phyloP scores from a whole-genome alignment of 805 yeast genomes.

The Brettanomyces naardenensis region DNA sequence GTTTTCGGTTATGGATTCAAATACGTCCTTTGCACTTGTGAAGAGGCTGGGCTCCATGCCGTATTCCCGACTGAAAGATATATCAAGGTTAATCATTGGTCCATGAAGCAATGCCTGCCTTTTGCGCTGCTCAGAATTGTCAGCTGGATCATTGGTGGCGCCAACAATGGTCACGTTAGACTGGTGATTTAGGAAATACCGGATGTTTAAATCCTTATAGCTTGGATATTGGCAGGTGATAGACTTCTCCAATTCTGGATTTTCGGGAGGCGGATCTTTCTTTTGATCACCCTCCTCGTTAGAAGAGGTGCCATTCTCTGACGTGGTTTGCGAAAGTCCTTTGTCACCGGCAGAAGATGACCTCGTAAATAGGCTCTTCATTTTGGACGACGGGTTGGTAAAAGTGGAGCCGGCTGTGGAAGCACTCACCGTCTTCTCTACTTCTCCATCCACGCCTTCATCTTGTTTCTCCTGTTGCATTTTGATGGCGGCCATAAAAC shows the following conservation, averaged over 20 bases:
- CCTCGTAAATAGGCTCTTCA: background rate
- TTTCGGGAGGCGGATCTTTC: conserved; percentile 5
- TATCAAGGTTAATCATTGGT: conserved; percentile 78
- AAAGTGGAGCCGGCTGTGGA: background rate
- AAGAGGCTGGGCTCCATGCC: conserved; percentile 43
- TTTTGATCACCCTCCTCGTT: background rate
- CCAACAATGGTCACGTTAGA: conserved; percentile 39
- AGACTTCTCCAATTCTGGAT: conserved; percentile 14
- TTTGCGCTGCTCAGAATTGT: conserved; percentile 65
- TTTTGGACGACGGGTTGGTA: background rate
- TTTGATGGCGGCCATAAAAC: conserved; percentile 21
- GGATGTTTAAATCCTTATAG: conserved; percentile 27
- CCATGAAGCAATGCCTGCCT: conserved; percentile 71
- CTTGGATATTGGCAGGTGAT: conserved; percentile 22
- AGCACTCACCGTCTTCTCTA: background rate
- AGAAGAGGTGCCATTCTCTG: background rate
- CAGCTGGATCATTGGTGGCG: conserved; percentile 30
- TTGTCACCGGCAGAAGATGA: background rate
- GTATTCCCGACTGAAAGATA: conserved; percentile 46
- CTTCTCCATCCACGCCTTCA: background rate
- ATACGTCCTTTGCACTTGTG: conserved; percentile 73
- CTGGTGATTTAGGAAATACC: conserved; percentile 33
- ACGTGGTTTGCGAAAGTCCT: background rate
- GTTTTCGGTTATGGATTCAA: conserved; percentile 75
- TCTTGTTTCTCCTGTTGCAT: conserved; percentile 7